Conservation (phyloP, 2,329 filamentous ascomycete genomes). For the Exophiala calicioides region DNA sequence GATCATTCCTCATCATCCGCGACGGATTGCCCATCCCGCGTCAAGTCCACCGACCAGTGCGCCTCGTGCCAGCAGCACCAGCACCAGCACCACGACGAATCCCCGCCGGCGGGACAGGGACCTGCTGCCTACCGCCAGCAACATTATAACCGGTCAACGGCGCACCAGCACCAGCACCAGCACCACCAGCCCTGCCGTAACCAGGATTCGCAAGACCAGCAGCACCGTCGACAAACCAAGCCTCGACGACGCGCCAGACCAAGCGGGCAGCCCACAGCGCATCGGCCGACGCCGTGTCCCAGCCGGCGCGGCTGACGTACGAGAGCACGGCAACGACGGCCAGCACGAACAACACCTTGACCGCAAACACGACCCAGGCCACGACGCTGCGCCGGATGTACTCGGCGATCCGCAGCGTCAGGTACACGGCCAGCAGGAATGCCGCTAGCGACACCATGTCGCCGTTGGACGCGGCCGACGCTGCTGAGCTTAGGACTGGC, state of each 20-base stretch:
- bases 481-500: slow-evolving; percentile 38
- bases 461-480: slow-evolving; percentile 24
- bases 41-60: slow-evolving; percentile 19
- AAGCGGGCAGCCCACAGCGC: slow-evolving; percentile 25
- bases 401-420: slow-evolving; percentile 27
- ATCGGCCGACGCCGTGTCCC: slow-evolving; percentile 23
- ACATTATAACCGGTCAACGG: no score
- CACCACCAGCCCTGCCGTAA: not conserved
- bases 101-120: slow-evolving; percentile 13
- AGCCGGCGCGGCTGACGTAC: slow-evolving; percentile 27
- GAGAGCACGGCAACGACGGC: slow-evolving; percentile 21
- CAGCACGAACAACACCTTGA: slow-evolving; percentile 27
- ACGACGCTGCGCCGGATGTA: slow-evolving; percentile 30
- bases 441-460: slow-evolving; percentile 27
- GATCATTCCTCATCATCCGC: not conserved
- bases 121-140: slow-evolving; percentile 21
- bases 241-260: slow-evolving; percentile 25
- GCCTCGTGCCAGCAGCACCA: slow-evolving; percentile 7
- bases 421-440: slow-evolving; percentile 25
- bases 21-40: no score
- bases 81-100: no score
- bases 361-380: slow-evolving; percentile 26
- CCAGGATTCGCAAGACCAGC: slow-evolving; percentile 6
- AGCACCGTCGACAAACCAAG: slow-evolving; percentile 8
- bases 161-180: slow-evolving; percentile 1